Conservation (phyloP, 2,329 filamentous ascomycete genomes). For the Calonectria hongkongensis region DNA sequence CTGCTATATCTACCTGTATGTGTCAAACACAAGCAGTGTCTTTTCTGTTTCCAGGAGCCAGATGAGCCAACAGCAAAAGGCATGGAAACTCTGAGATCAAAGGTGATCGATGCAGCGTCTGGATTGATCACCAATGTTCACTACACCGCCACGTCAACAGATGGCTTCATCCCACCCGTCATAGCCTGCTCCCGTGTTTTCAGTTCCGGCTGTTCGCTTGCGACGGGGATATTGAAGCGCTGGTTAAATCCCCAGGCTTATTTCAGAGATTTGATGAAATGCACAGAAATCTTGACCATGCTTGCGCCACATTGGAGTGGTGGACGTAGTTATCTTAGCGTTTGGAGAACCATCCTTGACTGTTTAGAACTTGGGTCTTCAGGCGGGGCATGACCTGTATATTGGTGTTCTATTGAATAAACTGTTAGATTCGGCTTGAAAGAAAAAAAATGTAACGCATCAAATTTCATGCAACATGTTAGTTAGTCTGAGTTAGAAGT, state of each 20-base stretch:
- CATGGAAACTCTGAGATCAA: not conserved
- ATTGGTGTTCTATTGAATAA: not conserved
- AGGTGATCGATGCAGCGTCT: constrained; percentile 7
- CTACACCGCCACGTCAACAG: not conserved
- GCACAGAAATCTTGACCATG: constrained; percentile 11
- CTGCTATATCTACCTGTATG: constrained; percentile 6
- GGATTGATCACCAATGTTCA: not conserved
- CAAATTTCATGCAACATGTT: not conserved
- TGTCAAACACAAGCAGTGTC: constrained; percentile 8
- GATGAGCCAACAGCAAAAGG: constrained; percentile 6
- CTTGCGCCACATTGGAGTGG: constrained; percentile 12
- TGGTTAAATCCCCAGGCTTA: constrained; percentile 2
- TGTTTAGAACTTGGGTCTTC: not conserved
- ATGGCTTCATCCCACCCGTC: constrained; percentile 1
- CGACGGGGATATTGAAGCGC: constrained; percentile 5
- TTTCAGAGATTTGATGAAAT: constrained; percentile 6
- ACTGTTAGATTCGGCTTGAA: not conserved
- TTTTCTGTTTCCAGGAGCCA: constrained; percentile 17
- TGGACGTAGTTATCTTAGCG: constrained; percentile 6
- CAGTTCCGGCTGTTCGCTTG: not conserved
- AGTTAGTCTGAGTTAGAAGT: constrained; percentile 19
- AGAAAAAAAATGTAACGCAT: not conserved
- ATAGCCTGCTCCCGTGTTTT: constrained; percentile 16
- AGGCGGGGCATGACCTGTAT: not conserved
- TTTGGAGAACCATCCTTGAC: constrained; percentile 11